Evolutionary conservation across 2,329 filamentous ascomycete species (phyloP), one percentile per base, ranked within the genome.

Genomic region (Nemania diffusa): DNA sequence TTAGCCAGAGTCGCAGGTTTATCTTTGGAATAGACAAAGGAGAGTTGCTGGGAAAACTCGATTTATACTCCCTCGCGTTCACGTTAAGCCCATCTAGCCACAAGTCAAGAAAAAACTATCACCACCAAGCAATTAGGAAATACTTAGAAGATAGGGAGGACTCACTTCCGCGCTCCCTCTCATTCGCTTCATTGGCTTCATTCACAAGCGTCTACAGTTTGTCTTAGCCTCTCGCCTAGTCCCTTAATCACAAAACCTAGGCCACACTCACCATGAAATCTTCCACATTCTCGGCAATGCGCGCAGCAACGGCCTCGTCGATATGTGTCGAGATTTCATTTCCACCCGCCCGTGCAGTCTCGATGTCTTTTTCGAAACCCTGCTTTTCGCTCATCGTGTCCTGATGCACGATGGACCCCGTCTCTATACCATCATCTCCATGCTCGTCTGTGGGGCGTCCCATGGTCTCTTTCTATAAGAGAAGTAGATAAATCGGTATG

Each of bases 131-230:
- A n/a, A n/a, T n/a, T n/a, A n/a, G n/a, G n/a, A n/a, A n/a, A n/a
- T n/a, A n/a, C n/a, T 40, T 0, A 46, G n/a, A 52, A 32, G 15
- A 57, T 48, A 24, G 7, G 29, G 44, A 26, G 22, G 34, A 65
- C 69, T 69, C 27, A 71, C 69, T 78, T 40, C 63, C 72, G 50
- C 79, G 79, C 72, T 82, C 80, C 56, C 75, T 74, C n/a, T 78
- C 75, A n/a, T 79, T 80, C 3, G 82, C 82, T 11, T 77, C 77
- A 26, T 79, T 77, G 42, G 79, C 77, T 46, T 78, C 78, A 32
- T 70, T 75, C n/a, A 76, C 75, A n/a, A 76, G 72, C 5, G 69
- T 73, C 74, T 76, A 15, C 24, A 37, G n/a, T 13, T 3, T 32
- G 17, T 52, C 2, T 71, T 11, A 67, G 58, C 52, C 9, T 52